phyloP scores from a whole-genome alignment of 1,284 basidiomycete species.

The Ceratobasidium sp. region DNA sequence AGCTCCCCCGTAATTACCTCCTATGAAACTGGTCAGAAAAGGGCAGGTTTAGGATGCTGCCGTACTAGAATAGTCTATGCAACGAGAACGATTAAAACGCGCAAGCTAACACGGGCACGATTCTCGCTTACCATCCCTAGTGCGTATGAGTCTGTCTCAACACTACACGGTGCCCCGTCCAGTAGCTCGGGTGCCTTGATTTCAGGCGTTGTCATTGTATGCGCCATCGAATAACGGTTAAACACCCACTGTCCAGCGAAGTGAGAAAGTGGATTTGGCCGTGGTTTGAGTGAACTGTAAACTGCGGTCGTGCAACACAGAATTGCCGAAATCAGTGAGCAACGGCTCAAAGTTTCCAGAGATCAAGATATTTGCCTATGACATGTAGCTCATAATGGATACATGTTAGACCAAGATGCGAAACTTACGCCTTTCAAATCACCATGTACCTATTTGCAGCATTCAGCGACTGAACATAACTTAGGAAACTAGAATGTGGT shows the following conservation, averaged over 20 bases:
- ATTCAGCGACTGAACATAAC: not conserved
- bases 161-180: not conserved
- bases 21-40: not conserved
- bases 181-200: slow-evolving; percentile 1
- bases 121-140: slow-evolving; percentile 15
- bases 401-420: not conserved
- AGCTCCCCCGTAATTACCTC: slow-evolving; percentile 4
- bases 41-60: too few relatives aligned
- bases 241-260: slow-evolving; percentile 14
- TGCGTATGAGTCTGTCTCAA: not conserved
- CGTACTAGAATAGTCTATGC: not conserved
- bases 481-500: not conserved
- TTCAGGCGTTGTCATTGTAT: not conserved
- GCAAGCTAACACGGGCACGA: not conserved
- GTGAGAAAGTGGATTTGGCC: slow-evolving; percentile 4
- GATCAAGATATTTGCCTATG: slow-evolving; percentile 15
- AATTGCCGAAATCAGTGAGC: slow-evolving; percentile 15
- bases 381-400: not conserved
- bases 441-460: slow-evolving; percentile 12
- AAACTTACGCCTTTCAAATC: slow-evolving; percentile 15
- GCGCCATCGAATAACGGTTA: not conserved
- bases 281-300: slow-evolving; percentile 1
- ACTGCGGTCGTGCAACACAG: slow-evolving; percentile 2
- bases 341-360: not conserved
- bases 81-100: not conserved